These are phyloP conservation scores for Crepidotus variabilis DNA, from an alignment of 768 basidiomycete genomes.

Conservation along the genomic window DNA sequence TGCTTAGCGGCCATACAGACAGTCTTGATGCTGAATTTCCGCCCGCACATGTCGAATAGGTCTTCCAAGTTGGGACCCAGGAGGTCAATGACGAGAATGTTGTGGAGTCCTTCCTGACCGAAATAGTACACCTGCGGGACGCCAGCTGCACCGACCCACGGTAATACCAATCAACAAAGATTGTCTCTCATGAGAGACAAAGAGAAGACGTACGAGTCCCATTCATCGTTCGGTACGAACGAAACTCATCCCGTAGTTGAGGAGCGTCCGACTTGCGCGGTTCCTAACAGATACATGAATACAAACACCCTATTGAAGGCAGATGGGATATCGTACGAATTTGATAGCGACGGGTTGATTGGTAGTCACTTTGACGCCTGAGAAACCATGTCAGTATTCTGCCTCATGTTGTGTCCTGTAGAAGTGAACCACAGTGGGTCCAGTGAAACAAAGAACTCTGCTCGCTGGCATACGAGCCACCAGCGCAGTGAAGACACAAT, in stretches of 20 bases:
- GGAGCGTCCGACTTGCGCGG: constrained; percentile 97
- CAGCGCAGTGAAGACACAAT: neutral
- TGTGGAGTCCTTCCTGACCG: constrained; percentile 97
- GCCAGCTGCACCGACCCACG: constrained; percentile 54
- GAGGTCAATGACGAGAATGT: constrained; percentile 90
- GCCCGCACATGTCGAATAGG: constrained; percentile 97
- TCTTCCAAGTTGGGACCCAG: constrained; percentile 98
- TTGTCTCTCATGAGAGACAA: constrained; percentile 5
- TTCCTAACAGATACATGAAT: constrained; percentile 47
- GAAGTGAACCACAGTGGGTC: neutral
- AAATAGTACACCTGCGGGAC: constrained; percentile 99
- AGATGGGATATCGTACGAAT: constrained; percentile 60
- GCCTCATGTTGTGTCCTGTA: neutral
- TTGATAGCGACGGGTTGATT: constrained; percentile 93
- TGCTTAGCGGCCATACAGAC: constrained; percentile 99
- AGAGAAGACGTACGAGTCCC: constrained; percentile 66
- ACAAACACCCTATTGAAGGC: constrained; percentile 2
- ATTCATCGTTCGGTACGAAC: constrained; percentile 93
- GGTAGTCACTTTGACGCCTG: constrained; percentile 84
- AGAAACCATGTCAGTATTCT: constrained; percentile 5
- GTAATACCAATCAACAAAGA: constrained; percentile 9
- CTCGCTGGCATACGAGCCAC: neutral
- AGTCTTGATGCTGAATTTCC: constrained; percentile 97
- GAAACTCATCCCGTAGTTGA: constrained; percentile 94
- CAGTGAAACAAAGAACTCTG: neutral